A percentile compares a stretch with the other conserved stretches of the same genome.
phyloP scores from a whole-genome alignment of 2,329 filamentous ascomycete genomes.

The Exophiala dermatitidis region DNA sequence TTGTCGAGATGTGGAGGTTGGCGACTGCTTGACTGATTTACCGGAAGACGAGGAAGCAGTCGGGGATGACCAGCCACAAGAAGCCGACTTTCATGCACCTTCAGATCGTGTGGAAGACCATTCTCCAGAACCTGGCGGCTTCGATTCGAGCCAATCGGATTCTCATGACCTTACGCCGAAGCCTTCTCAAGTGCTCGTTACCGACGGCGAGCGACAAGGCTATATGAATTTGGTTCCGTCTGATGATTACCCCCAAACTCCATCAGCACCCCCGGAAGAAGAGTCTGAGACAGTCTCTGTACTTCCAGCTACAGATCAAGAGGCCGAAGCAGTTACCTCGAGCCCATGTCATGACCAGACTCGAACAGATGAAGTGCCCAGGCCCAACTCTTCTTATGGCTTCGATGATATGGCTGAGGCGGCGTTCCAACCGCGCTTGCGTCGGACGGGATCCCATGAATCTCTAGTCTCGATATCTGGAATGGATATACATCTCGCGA shows the following conservation, averaged over 20 bases:
- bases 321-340: background rate
- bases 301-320: background rate
- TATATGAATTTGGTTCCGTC: conserved; percentile 4
- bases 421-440: conserved; percentile 37
- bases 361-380: background rate
- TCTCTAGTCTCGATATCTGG: conserved; percentile 81
- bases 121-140: background rate
- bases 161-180: conserved; percentile 21
- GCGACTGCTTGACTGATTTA: background rate
- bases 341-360: background rate
- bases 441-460: conserved; percentile 70
- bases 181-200: conserved; percentile 18
- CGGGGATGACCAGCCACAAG: background rate
- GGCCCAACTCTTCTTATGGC: background rate
- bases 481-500: conserved; percentile 81
- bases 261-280: background rate
- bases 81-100: background rate
- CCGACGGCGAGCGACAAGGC: background rate
- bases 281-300: background rate
- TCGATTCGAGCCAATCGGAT: background rate
- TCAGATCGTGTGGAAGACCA: background rate
- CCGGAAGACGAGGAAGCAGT: conserved; percentile 1
- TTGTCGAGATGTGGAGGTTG: background rate
- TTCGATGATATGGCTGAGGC: conserved; percentile 3
- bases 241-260: background rate